Evolutionary conservation across 257 asterid genomes (phyloP).

Genomic region (Capsicum pubescens): DNA sequence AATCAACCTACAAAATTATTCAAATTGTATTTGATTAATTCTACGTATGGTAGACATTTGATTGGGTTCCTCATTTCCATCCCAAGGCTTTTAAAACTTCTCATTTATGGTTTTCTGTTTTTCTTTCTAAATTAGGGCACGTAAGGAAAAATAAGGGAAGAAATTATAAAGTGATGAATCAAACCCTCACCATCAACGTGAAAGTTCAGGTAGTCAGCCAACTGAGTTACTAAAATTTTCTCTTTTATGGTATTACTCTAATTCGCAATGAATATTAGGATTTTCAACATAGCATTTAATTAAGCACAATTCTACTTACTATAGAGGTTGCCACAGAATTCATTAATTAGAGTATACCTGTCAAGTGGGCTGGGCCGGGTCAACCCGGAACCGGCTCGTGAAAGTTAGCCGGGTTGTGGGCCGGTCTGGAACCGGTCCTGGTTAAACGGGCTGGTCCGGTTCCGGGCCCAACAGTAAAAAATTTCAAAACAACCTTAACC

Average conservation of each 20-base stretch:
- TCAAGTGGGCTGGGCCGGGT: too few relatives aligned
- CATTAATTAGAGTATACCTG: not conserved
- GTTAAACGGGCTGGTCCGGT: too few relatives aligned
- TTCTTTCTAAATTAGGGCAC: too few relatives aligned
- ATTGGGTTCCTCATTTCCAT: too few relatives aligned
- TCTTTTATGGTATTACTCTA: not conserved
- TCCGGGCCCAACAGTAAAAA: too few relatives aligned
- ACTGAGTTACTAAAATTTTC: not conserved
- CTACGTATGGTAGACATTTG: not conserved
- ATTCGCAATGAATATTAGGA: not conserved
- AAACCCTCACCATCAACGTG: not conserved
- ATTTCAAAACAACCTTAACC: too few relatives aligned
- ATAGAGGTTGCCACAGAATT: not conserved
- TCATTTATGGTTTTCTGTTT: too few relatives aligned
- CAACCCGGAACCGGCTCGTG: too few relatives aligned
- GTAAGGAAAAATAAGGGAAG: too few relatives aligned
- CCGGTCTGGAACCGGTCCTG: too few relatives aligned
- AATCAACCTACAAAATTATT: not conserved
- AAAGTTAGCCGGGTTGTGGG: too few relatives aligned
- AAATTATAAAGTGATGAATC: not conserved
- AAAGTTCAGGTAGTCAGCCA: not conserved
- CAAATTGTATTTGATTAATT: not conserved
- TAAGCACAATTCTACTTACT: not conserved
- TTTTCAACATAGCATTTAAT: not conserved
- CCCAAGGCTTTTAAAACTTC: too few relatives aligned